Base-by-base conservation (phyloP, 2,329 filamentous ascomycete genomes). In the Talaromyces sp. region DNA sequence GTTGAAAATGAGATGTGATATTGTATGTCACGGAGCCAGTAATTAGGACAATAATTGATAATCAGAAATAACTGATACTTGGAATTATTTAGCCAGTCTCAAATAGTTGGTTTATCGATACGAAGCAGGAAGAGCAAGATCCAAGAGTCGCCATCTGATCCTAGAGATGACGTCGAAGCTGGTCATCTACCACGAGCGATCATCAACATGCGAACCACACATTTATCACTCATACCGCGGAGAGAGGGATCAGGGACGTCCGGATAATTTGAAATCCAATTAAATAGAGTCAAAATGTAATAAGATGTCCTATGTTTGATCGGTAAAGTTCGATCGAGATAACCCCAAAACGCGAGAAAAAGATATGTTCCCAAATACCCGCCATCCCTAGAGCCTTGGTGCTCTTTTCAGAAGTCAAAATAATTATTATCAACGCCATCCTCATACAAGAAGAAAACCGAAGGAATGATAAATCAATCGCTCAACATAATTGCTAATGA, bases 151-250 rank as follows among this genome's bases (percentile, higher is more conserved):
- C 52, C 52, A 15, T 37, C 31, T 17, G 19, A 7, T 27, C 22
- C 13, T 15, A 11, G 52, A 25, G 35, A 65, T 65, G 63, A 65
- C 63, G 63, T 65, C 25, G 58, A 62, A 57, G 31, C 39, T 39
- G 50, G 50, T 65, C 63, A 65, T 61, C 43, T 43, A 19, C 45
- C 10, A 5, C 3, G 52, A 37, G n/a, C 10, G 52, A 56, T 15
- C 33, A 39, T 37, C 33, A 15, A 22, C 6, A 25, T 9, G n/a
- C 11, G 52, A 25, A 37, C 52, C 33, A 56, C 31, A 11, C 13
- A 37, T 37, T 22, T 2, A 37, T 10, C 35, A 9, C 27, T 37
- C 3, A 13, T 1, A 8, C 35, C 7, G 13, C 9, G 33, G 33
- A 49, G 22, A 31, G 10, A 22, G 19, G 15, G 31, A 54, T 22